Conservation (phyloP, 179 eudicot species). For the Patellifolia procumbens region DNA sequence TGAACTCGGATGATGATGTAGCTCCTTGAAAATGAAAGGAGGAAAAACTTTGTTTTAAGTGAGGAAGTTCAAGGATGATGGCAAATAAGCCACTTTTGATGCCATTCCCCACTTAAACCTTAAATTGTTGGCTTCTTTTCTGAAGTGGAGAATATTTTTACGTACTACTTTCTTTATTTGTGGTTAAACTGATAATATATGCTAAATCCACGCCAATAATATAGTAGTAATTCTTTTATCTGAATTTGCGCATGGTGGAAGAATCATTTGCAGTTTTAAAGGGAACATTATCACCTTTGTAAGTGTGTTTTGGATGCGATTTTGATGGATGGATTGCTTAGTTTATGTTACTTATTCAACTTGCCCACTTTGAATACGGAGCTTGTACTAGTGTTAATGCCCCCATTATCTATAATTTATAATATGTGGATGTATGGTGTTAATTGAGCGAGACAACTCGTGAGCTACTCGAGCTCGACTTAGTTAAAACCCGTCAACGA, state of each 20-base stretch:
- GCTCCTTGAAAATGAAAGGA: constrained; percentile 11
- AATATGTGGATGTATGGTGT: too few species aligned
- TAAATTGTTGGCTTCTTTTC: constrained; percentile 32
- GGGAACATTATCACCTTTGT: constrained; percentile 22
- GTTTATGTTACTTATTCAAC: constrained; percentile 14
- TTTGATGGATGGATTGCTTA: constrained; percentile 23
- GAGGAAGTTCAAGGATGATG: constrained; percentile 18
- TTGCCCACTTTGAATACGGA: constrained; percentile 12
- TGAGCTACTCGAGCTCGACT: too few species aligned
- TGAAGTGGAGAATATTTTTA: constrained; percentile 22
- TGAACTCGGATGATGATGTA: neutral
- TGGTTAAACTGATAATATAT: constrained; percentile 3
- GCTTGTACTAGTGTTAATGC: neutral
- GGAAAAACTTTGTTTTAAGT: constrained; percentile 10
- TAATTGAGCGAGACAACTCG: too few species aligned
- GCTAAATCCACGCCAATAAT: neutral
- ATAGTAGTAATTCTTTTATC: neutral
- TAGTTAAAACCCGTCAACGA: too few species aligned
- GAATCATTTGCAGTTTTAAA: constrained; percentile 17
- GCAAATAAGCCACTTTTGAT: constrained; percentile 28
- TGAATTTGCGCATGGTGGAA: constrained; percentile 22
- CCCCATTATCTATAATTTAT: neutral
- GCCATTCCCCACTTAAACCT: constrained; percentile 32
- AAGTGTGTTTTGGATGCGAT: constrained; percentile 21
- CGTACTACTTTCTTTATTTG: neutral